Evolutionary conservation across 768 basidiomycete genomes (phyloP), one percentile per base, ranked within the genome.

Genomic region (Agrocybe praecox): DNA sequence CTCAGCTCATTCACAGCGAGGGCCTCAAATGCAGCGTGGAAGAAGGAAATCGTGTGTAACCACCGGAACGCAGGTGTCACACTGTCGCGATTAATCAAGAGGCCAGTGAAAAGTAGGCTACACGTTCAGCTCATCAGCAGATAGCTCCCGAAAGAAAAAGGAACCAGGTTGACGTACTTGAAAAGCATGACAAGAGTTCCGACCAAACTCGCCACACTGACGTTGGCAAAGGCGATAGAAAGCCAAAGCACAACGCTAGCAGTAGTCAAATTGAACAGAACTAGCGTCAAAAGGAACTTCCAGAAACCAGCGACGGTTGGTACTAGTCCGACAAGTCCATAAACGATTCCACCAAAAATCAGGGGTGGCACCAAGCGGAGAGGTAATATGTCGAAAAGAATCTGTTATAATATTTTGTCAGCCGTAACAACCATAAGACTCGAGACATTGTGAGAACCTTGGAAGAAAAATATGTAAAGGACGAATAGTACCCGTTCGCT

Each of bases 1-100:
- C 96, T 81, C 55, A 99, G 77, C 71, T 99, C 97, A 69, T 98
- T 99, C 55, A 99, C 97, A n/a, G 96, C 88, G 36, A 99, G 81
- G 0, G 92, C 96, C 74, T 99, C 97, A 63, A 95, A 98, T 0
- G 93, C 97, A 21, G 97, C 96, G 75, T 99, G 97, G 88, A 97
- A 99, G 81, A 98, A 98, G 6, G 95, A 97, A 6, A 92, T 67
- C 0, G 90, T 94, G 68, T 95, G 91, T 57, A 99, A 75, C 92
- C 94, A 97, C 56, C 83, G 86, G 49, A 97, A 76, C 34, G 76
- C 80, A 0, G 80, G 79, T 0, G 84, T 79, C 12, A 98, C 84
- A 23, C 89, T 89, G 58, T 95, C 91, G 47, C 94, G 88, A 73
- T 98, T 99, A 75, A 99, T 94, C 58, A 98, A 78, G 54, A 98